Evolutionary conservation across 2,329 filamentous ascomycete species (phyloP).

Genomic region (Clarireedia monteithiana): DNA sequence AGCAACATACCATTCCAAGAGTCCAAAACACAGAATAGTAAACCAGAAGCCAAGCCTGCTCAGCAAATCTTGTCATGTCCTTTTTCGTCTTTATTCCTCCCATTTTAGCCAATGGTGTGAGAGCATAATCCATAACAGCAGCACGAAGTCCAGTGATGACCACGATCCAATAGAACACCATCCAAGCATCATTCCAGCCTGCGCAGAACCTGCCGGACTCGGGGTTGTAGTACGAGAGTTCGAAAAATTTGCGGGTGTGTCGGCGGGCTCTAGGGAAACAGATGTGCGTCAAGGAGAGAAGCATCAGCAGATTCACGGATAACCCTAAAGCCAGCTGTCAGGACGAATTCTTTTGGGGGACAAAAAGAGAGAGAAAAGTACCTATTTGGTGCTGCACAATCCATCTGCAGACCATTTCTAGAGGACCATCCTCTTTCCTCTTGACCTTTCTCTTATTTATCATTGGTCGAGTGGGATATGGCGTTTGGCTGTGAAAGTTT

Average conservation of each 20-base stretch:
- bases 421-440: constrained; percentile 53
- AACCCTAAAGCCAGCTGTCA: constrained; percentile 48
- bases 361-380: constrained; percentile 32
- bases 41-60: constrained; percentile 85
- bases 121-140: constrained; percentile 76
- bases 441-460: constrained; percentile 41
- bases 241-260: constrained; percentile 82
- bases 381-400: constrained; percentile 75
- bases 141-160: constrained; percentile 83
- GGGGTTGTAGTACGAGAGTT: constrained; percentile 73
- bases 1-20: constrained; percentile 63
- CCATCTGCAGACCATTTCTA: constrained; percentile 56
- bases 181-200: constrained; percentile 71
- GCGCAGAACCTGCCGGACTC: constrained; percentile 62
- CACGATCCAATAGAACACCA: constrained; percentile 71
- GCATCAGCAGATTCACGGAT: constrained; percentile 75
- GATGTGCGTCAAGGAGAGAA: constrained; percentile 74
- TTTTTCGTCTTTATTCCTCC: constrained; percentile 71
- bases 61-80: constrained; percentile 74
- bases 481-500: constrained; percentile 9
- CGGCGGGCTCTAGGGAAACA: constrained; percentile 73
- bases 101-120: constrained; percentile 67
- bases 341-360: background rate
- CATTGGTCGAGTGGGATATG: constrained; percentile 11
- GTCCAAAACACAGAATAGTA: constrained; percentile 81